Base-by-base conservation (phyloP, 2,329 filamentous ascomycete species). In the Alternaria brassicicola region DNA sequence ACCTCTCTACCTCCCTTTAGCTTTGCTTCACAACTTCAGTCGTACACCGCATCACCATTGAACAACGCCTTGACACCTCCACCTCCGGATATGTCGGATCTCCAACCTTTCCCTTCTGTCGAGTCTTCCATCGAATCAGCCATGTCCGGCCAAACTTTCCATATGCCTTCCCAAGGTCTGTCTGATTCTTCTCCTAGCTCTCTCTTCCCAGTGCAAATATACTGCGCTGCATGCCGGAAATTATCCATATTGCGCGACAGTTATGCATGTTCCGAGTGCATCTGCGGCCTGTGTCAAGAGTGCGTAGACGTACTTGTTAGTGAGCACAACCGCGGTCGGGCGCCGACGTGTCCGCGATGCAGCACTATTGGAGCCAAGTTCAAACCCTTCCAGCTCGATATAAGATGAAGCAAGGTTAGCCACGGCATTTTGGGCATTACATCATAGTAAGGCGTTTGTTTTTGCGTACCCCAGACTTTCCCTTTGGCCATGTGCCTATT, bases 201-300 rank as follows among this genome's bases (percentile, higher is more conserved):
- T 49, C 67, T 68, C 10, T 76, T 77, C 36, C 70, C 76, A 30
- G 89, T 94, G 3, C 91, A 96, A 74, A 96, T 98, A 39, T 97
- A 96, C 75, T 98, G 94, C 76, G 91, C 93, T 19, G 91, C 90
- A 46, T 98, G 94, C 73, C 88, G 91, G 64, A 87, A 89, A 35
- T 83, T 93, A 17, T 93, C 89, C 50, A 81, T 89, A 10, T 81
- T 98, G 25, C 89, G 88, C 70, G 90, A 94, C 70, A 95, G 92
- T 31, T 97, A 93, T 73, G 94, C 94, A 21, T 98, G 94, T 76
- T 97, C 93, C 1, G 93, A 97, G 77, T 98, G 95, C 76, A 96
- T 98, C 63, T 96, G 92, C 75, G 94, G 93, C 15, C 85, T 98
- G 48, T 98, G 95, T 77, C 87, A 89, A 63, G 88, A 92, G 58